Base-by-base conservation (phyloP, 164 flowering plant species). In the Cinnamomum micranthum region DNA sequence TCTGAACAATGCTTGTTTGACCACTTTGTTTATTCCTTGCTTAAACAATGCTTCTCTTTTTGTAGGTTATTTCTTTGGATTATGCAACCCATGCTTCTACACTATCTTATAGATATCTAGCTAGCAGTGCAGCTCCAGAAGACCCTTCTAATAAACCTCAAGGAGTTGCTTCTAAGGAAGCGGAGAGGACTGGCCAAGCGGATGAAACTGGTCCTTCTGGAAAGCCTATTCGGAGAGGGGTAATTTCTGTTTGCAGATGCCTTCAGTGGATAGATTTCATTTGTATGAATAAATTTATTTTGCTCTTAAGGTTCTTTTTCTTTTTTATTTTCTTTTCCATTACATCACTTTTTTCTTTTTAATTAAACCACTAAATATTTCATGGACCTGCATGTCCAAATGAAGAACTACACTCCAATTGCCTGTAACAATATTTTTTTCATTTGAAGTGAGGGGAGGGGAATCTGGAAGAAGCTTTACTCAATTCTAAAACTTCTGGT, bases 211-310 rank as follows among this genome's bases (percentile, higher is more conserved):
- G 83, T 51, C 80, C 88, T 67, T 77, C 82, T 0, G 92, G 94
- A 23, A 93, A 86, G 73, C 73, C 91, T 70, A 80, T 88, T 64
- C 91, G 97, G 6, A 91, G 97, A 74, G 92, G 90, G 91, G 98
- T 93, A 85, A 69, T 69, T 73, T 55, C 60, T 55, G 20, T 55
- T 55, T 15, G 60, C n/a, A 17, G 19, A 15, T 55, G 60, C 60
- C 17, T 55, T 15, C n/a, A 11, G 47, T 41, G 47, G 47, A 41
- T 55, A 14, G 1, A 55, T 55, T 55, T 55, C 60, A 55, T 15
- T 55, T 55, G 17, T 55, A 20, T 15, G 17, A 17, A 15, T 15
- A 55, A 0, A 20, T 15, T 15, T 55, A 15, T 15, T 55, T 55
- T 15, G 17, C 2, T 20, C 60, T 15, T 55, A 20, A 19, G 6